Evolutionary conservation across 1,139 yeast species (phyloP).

Genomic region (Sugiyamaella neomexicana): DNA sequence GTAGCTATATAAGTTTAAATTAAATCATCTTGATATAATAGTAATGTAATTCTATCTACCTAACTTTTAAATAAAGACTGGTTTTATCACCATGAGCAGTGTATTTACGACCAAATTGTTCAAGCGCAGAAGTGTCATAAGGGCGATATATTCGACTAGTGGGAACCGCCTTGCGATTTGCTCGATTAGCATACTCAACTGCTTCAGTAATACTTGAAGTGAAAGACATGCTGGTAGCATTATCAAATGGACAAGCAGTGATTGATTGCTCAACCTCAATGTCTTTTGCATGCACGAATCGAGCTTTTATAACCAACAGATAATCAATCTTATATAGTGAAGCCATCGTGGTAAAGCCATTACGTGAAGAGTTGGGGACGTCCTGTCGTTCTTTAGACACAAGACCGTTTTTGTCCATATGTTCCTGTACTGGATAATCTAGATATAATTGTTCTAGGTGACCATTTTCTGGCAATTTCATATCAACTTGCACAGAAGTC

Average conservation of each 20-base stretch:
- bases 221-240: conserved; percentile 41
- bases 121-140: conserved; percentile 10
- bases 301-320: conserved; percentile 39
- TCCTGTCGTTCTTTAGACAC: conserved; percentile 40
- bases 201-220: conserved; percentile 40
- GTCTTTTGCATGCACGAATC: conserved; percentile 43
- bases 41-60: too few relatives aligned
- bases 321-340: conserved; percentile 42
- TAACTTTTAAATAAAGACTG: conserved; percentile 6
- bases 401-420: conserved; percentile 35
- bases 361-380: conserved; percentile 39
- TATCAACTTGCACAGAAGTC: conserved; percentile 34
- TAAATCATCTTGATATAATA: too few relatives aligned
- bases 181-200: conserved; percentile 36
- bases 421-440: conserved; percentile 31
- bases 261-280: conserved; percentile 43
- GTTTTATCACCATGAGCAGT: conserved; percentile 4
- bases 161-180: conserved; percentile 6
- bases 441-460: conserved; percentile 35
- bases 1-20: too few relatives aligned
- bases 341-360: conserved; percentile 42
- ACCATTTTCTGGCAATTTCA: conserved; percentile 35
- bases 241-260: conserved; percentile 43
- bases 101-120: conserved; percentile 15
- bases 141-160: conserved; percentile 9